Conservation (phyloP, 2,329 filamentous ascomycete genomes). For the Penicillium polonicum region DNA sequence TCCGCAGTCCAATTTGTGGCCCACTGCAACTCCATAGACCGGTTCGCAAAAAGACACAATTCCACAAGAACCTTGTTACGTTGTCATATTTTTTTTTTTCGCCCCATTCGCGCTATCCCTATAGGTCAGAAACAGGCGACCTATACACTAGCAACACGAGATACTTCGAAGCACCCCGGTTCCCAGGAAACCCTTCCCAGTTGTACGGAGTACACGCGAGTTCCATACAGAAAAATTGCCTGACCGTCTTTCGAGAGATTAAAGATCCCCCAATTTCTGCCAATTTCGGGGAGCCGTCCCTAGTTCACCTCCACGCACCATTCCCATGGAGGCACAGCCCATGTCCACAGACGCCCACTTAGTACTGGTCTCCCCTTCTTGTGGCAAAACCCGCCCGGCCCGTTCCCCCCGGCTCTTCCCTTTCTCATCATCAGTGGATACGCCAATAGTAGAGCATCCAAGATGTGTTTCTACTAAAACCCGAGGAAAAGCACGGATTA, state of each 20-base stretch:
- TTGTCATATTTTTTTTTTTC: background rate
- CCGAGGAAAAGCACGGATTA: background rate
- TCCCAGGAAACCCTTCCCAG: slow-evolving; percentile 3
- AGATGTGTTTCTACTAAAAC: background rate
- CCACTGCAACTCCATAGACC: background rate
- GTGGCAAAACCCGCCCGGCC: slow-evolving; percentile 29
- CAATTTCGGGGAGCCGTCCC: slow-evolving; percentile 8
- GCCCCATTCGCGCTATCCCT: background rate
- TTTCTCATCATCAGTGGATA: slow-evolving; percentile 18
- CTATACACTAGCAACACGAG: background rate
- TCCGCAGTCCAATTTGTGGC: background rate
- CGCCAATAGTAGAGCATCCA: slow-evolving; percentile 13
- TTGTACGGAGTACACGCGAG: background rate
- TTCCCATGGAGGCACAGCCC: slow-evolving; percentile 2
- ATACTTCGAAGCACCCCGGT: slow-evolving; percentile 1
- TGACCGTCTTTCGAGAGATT: slow-evolving; percentile 19
- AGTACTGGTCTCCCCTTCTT: slow-evolving; percentile 2
- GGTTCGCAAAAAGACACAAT: slow-evolving; percentile 6
- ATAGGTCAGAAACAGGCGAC: background rate
- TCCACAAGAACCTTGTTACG: background rate
- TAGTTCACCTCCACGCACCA: slow-evolving; percentile 5
- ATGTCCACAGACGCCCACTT: background rate
- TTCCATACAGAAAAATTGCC: slow-evolving; percentile 5
- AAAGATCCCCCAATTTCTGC: background rate
- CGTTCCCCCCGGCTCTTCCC: slow-evolving; percentile 31